Evolutionary conservation across 805 yeast species (phyloP).

Genomic region (Candida sakaeoensis): DNA sequence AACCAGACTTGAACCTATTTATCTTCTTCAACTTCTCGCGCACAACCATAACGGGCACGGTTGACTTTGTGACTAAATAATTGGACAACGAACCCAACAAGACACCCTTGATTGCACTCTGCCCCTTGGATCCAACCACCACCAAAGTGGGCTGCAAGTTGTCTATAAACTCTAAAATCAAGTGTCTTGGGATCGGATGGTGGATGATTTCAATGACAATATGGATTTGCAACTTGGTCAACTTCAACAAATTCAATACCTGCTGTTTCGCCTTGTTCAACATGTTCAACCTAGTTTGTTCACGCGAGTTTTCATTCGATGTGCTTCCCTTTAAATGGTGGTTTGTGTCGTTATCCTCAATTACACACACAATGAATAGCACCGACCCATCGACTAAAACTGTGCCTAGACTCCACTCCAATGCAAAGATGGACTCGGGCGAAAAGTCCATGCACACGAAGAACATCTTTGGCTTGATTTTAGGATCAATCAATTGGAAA

Average conservation of each 20-base stretch:
- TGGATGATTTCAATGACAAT: slow-evolving; percentile 71
- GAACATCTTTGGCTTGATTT: slow-evolving; percentile 53
- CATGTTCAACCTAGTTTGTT: slow-evolving; percentile 35
- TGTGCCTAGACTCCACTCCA: slow-evolving; percentile 87
- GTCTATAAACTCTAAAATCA: slow-evolving; percentile 65
- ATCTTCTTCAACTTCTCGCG: slow-evolving; percentile 67
- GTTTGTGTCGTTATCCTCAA: slow-evolving; percentile 44
- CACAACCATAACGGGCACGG: slow-evolving; percentile 81
- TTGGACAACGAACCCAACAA: slow-evolving; percentile 70
- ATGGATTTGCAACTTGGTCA: slow-evolving; percentile 70
- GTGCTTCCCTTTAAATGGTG: slow-evolving; percentile 40
- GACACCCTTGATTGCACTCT: slow-evolving; percentile 68
- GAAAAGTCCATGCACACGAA: slow-evolving; percentile 78
- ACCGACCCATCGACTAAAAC: slow-evolving; percentile 81
- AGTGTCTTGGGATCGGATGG: slow-evolving; percentile 71
- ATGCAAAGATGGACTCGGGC: slow-evolving; percentile 76
- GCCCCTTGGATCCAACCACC: slow-evolving; percentile 73
- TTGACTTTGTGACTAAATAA: slow-evolving; percentile 64
- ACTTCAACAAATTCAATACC: slow-evolving; percentile 47
- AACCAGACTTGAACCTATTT: slow-evolving; percentile 49
- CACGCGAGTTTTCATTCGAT: slow-evolving; percentile 33
- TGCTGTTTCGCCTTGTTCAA: slow-evolving; percentile 42
- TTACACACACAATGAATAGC: slow-evolving; percentile 63
- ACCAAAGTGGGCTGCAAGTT: slow-evolving; percentile 70
- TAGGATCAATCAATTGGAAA: slow-evolving; percentile 46